phyloP scores from a whole-genome alignment of 164 flowering plant species.

The Malania oleifera region DNA sequence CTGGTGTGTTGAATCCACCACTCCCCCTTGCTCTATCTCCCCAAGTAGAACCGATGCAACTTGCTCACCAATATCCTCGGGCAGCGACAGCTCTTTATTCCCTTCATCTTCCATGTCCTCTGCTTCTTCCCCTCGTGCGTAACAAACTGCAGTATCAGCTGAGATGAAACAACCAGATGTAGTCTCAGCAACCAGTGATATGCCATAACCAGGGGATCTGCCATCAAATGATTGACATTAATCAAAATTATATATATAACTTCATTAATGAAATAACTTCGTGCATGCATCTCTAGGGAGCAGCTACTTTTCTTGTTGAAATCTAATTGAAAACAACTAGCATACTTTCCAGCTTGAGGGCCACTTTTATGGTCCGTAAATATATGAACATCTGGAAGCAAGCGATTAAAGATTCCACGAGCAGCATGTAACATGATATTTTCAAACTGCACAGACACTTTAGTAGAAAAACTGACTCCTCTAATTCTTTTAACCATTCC shows the following conservation, averaged over 20 bases:
- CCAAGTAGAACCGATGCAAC: constrained; percentile 67
- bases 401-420: constrained; percentile 73
- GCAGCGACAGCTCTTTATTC: constrained; percentile 42
- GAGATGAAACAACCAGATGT: constrained; percentile 78
- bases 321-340: neutral
- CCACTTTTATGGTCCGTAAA: constrained; percentile 72
- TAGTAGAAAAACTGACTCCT: constrained; percentile 68
- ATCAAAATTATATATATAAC: neutral
- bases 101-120: constrained; percentile 50
- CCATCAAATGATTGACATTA: constrained; percentile 2
- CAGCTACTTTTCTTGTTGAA: neutral
- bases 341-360: constrained; percentile 76
- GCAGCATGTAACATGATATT: constrained; percentile 69
- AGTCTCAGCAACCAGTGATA: constrained; percentile 85
- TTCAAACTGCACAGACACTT: constrained; percentile 70
- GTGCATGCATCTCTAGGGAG: neutral
- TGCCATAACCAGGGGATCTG: constrained; percentile 96
- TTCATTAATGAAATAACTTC: neutral
- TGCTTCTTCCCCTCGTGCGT: constrained; percentile 32
- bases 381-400: constrained; percentile 88
- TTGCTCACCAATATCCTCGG: constrained; percentile 72
- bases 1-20: constrained; percentile 95
- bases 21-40: constrained; percentile 90
- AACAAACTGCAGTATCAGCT: constrained; percentile 65
- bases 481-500: constrained; percentile 95